These are phyloP conservation scores for Leishmania martiniquensis DNA, from an alignment of 208 protist species.

Conservation along the genomic window DNA sequence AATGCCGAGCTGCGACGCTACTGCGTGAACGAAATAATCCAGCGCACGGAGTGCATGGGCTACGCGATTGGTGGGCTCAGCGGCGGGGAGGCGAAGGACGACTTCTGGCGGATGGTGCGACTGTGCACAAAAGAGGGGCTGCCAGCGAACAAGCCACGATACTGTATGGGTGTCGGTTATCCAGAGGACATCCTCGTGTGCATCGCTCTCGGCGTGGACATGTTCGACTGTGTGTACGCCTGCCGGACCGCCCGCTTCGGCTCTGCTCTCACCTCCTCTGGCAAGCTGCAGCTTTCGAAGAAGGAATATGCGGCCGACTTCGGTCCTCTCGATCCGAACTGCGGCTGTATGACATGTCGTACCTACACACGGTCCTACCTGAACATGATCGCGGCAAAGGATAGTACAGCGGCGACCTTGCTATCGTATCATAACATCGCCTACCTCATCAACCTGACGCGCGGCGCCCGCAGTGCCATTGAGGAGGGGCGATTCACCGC, in stretches of 20 bases:
- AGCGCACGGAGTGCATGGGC: conserved; percentile 93
- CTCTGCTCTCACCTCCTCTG: conserved; percentile 89
- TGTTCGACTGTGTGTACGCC: conserved; percentile 99
- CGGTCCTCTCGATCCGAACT: conserved; percentile 86
- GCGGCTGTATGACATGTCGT: conserved; percentile 92
- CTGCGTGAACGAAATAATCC: conserved; percentile 94
- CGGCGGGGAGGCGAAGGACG: conserved; percentile 98
- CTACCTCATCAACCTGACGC: conserved; percentile 95
- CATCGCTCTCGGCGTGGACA: conserved; percentile 98
- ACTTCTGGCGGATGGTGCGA: conserved; percentile 96
- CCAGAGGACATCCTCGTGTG: conserved; percentile 99
- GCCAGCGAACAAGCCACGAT: conserved; percentile 95
- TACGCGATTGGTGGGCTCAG: conserved; percentile 99
- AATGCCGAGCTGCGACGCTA: conserved; percentile 86
- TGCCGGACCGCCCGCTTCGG: conserved; percentile 98
- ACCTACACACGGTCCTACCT: conserved; percentile 95
- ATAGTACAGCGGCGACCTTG: conserved; percentile 91
- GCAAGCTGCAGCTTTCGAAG: conserved; percentile 85
- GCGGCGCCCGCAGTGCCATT: conserved; percentile 82
- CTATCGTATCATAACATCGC: conserved; percentile 98
- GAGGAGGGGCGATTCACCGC: conserved; percentile 75
- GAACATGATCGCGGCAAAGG: conserved; percentile 89
- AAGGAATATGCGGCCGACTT: conserved; percentile 74
- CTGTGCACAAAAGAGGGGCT: conserved; percentile 90
- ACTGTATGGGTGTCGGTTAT: conserved; percentile 99